Base-by-base conservation (phyloP, 2,329 filamentous ascomycete genomes). In the Ilyonectria robusta region DNA sequence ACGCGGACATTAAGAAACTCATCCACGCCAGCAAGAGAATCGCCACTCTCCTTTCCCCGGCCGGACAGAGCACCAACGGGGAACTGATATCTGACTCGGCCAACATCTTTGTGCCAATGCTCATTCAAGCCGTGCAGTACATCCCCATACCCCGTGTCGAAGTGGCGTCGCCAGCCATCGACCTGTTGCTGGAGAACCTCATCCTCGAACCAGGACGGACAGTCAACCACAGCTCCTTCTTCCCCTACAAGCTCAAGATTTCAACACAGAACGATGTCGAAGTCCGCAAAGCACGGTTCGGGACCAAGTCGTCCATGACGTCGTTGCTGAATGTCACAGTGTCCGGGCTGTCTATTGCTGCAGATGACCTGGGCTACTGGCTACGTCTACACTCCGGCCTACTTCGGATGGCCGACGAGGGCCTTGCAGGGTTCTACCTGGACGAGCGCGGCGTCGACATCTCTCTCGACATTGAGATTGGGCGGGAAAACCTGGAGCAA, bases 381-480 rank as follows among this genome's bases (percentile, higher is more conserved):
- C 83, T 98, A 33, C 92, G 93, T 10, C 87, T 93, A 0, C 95
- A 96, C 78, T 89, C 90, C 13, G 91, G 93, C 2, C 79, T 97
- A 2, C 84, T 97, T 54, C 90, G 90, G 26, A 85, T 97, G 33
- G 88, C 89, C 2, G 94, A 97, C 75, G 88, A 94, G 78, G 95
- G 95, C 5, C 93, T 98, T 54, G 94, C 93, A 5, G 94, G 92
- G 33, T 94, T 98, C 80, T 89, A 89, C 50, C 88, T 98, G 6
- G 95, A 98, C 78, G 91, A 95, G 72, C 89, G 93, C 19, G 95
- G 95, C n/a, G 90, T 98, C 65, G 95, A 98, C 78, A 88, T 98
- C 55, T 90, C 93, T 31, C 83, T 98, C 6, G 94, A 97, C 72
- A 83, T 98, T 0, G 94, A 97, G 77, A 89, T 98, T 59, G 92